phyloP scores from a whole-genome alignment of 2,329 filamentous ascomycete genomes.

The Aspergillus nomiae region DNA sequence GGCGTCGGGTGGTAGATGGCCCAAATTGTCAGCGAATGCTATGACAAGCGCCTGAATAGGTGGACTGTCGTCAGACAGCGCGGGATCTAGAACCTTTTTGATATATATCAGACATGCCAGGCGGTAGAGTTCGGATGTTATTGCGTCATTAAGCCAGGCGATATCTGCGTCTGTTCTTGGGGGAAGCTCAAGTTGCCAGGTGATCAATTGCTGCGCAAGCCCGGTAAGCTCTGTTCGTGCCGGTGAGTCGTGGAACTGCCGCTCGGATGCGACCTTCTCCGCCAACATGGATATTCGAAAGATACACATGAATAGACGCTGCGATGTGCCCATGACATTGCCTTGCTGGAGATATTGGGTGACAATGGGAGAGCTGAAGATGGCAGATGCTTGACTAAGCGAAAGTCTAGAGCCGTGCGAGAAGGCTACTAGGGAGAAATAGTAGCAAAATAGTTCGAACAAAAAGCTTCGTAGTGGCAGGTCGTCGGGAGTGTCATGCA shows the following conservation, averaged over 20 bases:
- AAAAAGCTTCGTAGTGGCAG: background rate
- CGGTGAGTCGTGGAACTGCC: background rate
- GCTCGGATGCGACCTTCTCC: background rate
- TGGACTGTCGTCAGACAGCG: background rate
- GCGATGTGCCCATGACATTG: slow-evolving; percentile 7
- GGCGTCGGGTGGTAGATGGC: background rate
- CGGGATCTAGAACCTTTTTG: background rate
- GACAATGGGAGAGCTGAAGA: slow-evolving; percentile 2
- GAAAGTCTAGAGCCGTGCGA: slow-evolving; percentile 3
- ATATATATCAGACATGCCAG: slow-evolving; percentile 8
- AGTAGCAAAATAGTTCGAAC: slow-evolving; percentile 14
- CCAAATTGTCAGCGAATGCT: background rate
- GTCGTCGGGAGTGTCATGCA: background rate
- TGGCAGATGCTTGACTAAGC: background rate
- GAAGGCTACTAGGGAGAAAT: slow-evolving; percentile 8
- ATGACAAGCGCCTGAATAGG: slow-evolving; percentile 1
- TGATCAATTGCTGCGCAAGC: background rate
- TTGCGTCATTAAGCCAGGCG: slow-evolving; percentile 2
- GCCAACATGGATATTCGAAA: slow-evolving; percentile 4
- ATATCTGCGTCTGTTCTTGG: background rate
- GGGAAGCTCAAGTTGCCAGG: background rate
- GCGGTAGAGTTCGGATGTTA: slow-evolving; percentile 9
- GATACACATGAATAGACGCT: slow-evolving; percentile 5
- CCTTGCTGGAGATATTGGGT: background rate
- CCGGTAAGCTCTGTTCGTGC: background rate